A percentile compares a stretch with the other conserved stretches of the same genome.
Evolutionary conservation across 768 basidiomycete genomes (phyloP).

Genomic region (Saitozyma podzolica): DNA sequence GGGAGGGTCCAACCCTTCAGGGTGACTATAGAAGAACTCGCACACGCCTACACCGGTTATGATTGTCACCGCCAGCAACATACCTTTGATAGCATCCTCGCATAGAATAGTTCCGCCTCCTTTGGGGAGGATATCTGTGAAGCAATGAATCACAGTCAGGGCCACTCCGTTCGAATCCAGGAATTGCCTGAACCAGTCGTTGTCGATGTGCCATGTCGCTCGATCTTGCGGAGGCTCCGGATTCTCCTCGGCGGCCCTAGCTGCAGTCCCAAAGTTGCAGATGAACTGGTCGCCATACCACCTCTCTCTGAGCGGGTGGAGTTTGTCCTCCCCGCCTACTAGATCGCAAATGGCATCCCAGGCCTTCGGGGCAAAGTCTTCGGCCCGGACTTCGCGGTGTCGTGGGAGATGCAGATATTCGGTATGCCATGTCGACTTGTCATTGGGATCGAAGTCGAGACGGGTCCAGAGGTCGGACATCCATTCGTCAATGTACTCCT

Average conservation of each 20-base stretch:
- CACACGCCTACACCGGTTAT: constrained; percentile 6
- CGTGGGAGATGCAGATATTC: constrained; percentile 17
- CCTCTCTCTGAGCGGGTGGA: constrained; percentile 25
- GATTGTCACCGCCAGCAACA: constrained; percentile 3
- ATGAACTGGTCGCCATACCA: constrained; percentile 34
- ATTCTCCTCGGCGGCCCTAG: constrained; percentile 9
- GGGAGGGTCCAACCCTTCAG: constrained; percentile 29
- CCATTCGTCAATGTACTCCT: constrained; percentile 24
- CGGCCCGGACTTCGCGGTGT: constrained; percentile 26
- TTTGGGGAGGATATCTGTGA: too few relatives aligned
- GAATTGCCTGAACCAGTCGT: constrained; percentile 23
- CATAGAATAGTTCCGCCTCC: too few relatives aligned
- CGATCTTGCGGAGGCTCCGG: constrained; percentile 6
- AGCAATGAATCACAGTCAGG: constrained; percentile 31
- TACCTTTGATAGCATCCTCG: constrained; percentile 25
- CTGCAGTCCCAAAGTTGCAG: constrained; percentile 26
- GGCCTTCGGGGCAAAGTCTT: constrained; percentile 27
- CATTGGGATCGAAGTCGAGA: constrained; percentile 22
- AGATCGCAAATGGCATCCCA: constrained; percentile 31
- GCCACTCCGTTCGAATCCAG: constrained; percentile 27
- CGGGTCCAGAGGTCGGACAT: constrained; percentile 28
- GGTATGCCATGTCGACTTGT: constrained; percentile 21
- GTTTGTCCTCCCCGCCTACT: constrained; percentile 27
- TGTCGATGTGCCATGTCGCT: constrained; percentile 25
- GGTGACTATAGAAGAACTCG: constrained; percentile 23